Conservation (phyloP, 208 protist genomes). For the Novymonas esmeraldas region DNA sequence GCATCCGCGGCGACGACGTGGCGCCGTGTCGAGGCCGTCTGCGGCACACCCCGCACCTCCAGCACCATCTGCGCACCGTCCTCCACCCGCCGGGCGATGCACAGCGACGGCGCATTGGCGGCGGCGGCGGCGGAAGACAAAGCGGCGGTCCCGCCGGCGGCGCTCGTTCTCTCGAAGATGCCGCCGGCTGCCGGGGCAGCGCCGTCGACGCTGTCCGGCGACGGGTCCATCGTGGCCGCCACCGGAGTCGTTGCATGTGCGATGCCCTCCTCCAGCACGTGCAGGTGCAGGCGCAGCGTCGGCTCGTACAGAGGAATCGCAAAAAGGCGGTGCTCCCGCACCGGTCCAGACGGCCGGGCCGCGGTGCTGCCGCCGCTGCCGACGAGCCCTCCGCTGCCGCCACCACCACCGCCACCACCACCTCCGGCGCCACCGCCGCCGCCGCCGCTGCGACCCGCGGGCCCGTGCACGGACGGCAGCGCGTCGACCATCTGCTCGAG, state of each 20-base stretch:
- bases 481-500: constrained; percentile 54
- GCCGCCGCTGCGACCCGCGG: constrained; percentile 24
- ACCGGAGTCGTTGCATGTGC: constrained; percentile 31
- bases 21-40: constrained; percentile 16
- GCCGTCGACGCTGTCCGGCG: background rate
- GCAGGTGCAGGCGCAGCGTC: constrained; percentile 52
- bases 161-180: background rate
- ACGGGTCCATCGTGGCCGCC: constrained; percentile 8
- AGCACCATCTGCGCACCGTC: constrained; percentile 43
- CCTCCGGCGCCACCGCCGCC: background rate
- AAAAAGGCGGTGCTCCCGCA: constrained; percentile 66
- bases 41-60: constrained; percentile 50
- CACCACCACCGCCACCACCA: background rate
- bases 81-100: constrained; percentile 31
- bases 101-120: constrained; percentile 14
- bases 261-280: constrained; percentile 68
- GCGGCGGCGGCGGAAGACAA: background rate
- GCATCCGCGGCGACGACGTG: constrained; percentile 1
- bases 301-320: constrained; percentile 75
- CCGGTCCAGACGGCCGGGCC: constrained; percentile 10
- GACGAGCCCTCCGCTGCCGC: constrained; percentile 5
- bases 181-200: background rate
- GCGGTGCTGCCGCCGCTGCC: constrained; percentile 7
- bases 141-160: background rate
- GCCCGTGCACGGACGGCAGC: constrained; percentile 42